Percentiles rank a stretch among this genome's conserved stretches.
Conservation (phyloP, 345 rosid genomes). For the Linum tenue region DNA sequence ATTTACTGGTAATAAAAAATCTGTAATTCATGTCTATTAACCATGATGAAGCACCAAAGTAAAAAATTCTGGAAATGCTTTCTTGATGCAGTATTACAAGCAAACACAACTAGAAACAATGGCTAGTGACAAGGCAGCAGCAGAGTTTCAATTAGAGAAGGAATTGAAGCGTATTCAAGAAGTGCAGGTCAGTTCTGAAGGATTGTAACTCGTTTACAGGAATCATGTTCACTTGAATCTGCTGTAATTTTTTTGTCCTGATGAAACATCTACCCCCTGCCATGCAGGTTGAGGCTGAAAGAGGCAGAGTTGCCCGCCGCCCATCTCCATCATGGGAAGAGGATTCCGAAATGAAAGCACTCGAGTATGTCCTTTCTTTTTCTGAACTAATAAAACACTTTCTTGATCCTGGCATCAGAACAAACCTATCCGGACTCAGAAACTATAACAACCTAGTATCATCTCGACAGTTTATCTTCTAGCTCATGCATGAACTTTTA, state of each 20-base stretch:
- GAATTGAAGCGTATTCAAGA: constrained; percentile 80
- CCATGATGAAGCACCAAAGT: constrained; percentile 1
- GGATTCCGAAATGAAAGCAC: constrained; percentile 82
- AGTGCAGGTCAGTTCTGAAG: constrained; percentile 50
- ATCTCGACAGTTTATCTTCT: no score
- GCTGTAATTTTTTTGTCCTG: neutral
- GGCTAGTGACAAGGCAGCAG: constrained; percentile 98
- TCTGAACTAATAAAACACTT: neutral
- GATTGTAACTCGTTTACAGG: constrained; percentile 13
- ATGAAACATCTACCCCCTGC: neutral
- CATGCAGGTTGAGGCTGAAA: constrained; percentile 80
- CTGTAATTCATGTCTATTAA: constrained; percentile 2
- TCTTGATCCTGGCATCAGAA: neutral
- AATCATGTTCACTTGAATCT: constrained; percentile 6
- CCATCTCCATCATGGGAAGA: constrained; percentile 85
- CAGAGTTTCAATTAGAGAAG: constrained; percentile 96
- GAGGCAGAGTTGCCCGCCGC: constrained; percentile 66
- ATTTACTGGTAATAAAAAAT: constrained; percentile 63
- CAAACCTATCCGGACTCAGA: neutral
- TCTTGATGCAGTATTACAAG: constrained; percentile 72
- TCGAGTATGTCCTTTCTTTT: constrained; percentile 51
- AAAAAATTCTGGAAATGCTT: constrained; percentile 4
- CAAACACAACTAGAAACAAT: constrained; percentile 96
- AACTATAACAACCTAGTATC: neutral
- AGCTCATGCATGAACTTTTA: no score